A percentile compares a stretch with the other conserved stretches of the same genome.
These are phyloP conservation scores for Camillea tinctor DNA, from an alignment of 2,329 filamentous ascomycete species.

Conservation along the genomic window DNA sequence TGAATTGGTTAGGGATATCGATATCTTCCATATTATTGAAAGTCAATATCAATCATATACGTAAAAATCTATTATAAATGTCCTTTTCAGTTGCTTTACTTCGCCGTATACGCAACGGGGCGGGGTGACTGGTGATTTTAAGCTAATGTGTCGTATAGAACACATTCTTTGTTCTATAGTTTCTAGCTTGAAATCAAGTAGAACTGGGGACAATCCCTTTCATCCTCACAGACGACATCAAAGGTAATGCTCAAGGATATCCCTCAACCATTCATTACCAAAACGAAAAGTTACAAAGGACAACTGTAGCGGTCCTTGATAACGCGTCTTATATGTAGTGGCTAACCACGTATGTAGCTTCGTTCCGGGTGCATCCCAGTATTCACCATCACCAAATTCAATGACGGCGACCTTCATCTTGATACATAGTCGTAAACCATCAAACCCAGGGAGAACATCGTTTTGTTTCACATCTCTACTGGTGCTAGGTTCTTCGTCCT, in stretches of 20 bases:
- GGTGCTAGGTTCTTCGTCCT: conserved; percentile 26
- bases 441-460: conserved; percentile 49
- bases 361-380: conserved; percentile 24
- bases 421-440: conserved; percentile 42
- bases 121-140: not conserved
- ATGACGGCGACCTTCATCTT: conserved; percentile 32
- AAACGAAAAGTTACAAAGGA: not conserved
- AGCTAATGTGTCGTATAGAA: not conserved
- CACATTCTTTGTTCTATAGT: not conserved
- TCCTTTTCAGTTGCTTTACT: no score
- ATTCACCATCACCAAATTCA: conserved; percentile 27
- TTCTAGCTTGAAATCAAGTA: not conserved
- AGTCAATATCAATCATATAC: not conserved
- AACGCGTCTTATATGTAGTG: not conserved
- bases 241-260: not conserved
- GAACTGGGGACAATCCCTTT: not conserved
- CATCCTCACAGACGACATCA: not conserved
- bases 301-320: not conserved
- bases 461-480: conserved; percentile 18
- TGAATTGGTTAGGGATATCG: not conserved
- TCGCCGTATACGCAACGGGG: no score
- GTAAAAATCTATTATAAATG: not conserved
- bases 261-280: not conserved
- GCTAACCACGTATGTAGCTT: no score
- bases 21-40: not conserved